Conservation (phyloP, 2,329 filamentous ascomycete species). For the Aspergillus ruber region DNA sequence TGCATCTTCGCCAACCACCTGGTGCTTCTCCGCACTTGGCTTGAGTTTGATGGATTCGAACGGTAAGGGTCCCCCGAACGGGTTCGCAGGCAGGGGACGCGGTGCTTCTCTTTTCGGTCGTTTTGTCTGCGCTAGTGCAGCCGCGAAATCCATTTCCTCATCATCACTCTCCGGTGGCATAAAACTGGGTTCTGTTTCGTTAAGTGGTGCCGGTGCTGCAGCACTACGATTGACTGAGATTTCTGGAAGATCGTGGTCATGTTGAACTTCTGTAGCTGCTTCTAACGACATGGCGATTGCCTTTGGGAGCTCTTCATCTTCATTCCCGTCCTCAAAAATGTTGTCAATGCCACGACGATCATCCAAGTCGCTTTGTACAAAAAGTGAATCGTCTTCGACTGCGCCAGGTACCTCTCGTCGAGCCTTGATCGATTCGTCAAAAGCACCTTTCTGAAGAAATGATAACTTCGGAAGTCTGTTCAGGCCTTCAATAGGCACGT, state of each 20-base stretch:
- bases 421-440: constrained; percentile 31
- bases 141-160: constrained; percentile 69
- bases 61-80: constrained; percentile 74
- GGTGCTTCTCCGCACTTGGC: constrained; percentile 40
- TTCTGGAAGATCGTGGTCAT: constrained; percentile 35
- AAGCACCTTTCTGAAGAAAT: constrained; percentile 31
- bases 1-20: constrained; percentile 48
- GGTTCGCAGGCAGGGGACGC: constrained; percentile 45
- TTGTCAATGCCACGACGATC: constrained; percentile 40
- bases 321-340: constrained; percentile 50
- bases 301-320: constrained; percentile 69
- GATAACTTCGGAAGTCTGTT: constrained; percentile 69
- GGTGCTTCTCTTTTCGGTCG: constrained; percentile 46
- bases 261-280: constrained; percentile 25
- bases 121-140: constrained; percentile 67
- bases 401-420: constrained; percentile 29
- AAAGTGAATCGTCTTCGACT: constrained; percentile 49
- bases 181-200: constrained; percentile 23
- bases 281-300: constrained; percentile 83
- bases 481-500: constrained; percentile 83
- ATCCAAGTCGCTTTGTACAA: constrained; percentile 42
- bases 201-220: constrained; percentile 30
- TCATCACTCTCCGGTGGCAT: constrained; percentile 56
- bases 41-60: constrained; percentile 75
- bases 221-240: constrained; percentile 39